Percentiles rank a stretch among this genome's conserved stretches.
These are phyloP conservation scores for Beta vulgaris DNA, from an alignment of 148 eudicot species.

Conservation along the genomic window DNA sequence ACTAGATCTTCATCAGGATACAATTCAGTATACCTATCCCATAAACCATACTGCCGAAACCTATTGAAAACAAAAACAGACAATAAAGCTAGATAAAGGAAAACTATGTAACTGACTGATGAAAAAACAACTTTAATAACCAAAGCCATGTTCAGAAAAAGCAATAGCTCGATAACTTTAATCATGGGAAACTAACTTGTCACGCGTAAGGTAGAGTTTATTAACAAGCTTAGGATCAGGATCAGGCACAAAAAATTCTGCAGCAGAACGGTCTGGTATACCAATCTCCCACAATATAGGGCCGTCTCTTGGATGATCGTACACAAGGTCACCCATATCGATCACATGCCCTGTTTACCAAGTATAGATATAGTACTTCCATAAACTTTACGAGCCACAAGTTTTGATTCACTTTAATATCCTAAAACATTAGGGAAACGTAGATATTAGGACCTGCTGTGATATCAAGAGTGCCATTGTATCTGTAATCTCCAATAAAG, in stretches of 20 bases:
- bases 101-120: too few species aligned
- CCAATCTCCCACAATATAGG: conserved; percentile 58
- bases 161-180: background rate
- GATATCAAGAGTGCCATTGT: conserved; percentile 27
- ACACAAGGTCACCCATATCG: conserved; percentile 42
- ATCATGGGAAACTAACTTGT: conserved; percentile 27
- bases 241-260: conserved; percentile 50
- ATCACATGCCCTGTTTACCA: conserved; percentile 28
- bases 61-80: conserved; percentile 32
- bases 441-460: conserved; percentile 27
- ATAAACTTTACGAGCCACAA: conserved; percentile 1
- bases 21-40: conserved; percentile 77
- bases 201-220: conserved; percentile 37
- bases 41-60: conserved; percentile 88
- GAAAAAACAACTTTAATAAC: too few species aligned
- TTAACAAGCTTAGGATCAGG: conserved; percentile 45
- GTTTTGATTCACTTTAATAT: background rate
- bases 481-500: conserved; percentile 51
- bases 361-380: background rate
- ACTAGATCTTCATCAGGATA: conserved; percentile 70
- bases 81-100: too few species aligned
- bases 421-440: background rate
- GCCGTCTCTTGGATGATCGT: conserved; percentile 51
- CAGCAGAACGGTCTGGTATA: conserved; percentile 50
- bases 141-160: too few species aligned